A percentile compares a stretch with the other conserved stretches of the same genome.
Evolutionary conservation across 306 rosid species (phyloP).

Genomic region (Carpinus fangiana): DNA sequence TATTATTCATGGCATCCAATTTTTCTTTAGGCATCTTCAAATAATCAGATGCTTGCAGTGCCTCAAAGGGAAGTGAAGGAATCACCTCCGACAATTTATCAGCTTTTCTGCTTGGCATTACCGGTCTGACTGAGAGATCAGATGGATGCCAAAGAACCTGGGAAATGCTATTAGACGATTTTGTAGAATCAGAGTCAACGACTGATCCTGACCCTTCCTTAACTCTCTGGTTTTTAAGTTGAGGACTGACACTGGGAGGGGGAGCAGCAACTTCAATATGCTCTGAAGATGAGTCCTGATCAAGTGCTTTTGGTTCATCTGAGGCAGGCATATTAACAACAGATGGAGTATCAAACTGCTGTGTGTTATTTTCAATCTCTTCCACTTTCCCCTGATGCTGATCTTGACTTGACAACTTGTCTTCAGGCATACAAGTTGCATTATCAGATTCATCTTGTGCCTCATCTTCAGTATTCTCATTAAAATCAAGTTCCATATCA

Average conservation of each 20-base stretch:
- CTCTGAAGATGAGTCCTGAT: slow-evolving; percentile 66
- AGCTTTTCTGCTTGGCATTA: slow-evolving; percentile 91
- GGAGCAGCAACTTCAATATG: slow-evolving; percentile 51
- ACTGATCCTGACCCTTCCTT: slow-evolving; percentile 72
- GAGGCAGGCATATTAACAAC: slow-evolving; percentile 42
- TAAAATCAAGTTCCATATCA: slow-evolving; percentile 97
- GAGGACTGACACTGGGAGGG: slow-evolving; percentile 77
- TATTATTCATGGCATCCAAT: slow-evolving; percentile 59
- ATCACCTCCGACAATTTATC: slow-evolving; percentile 68
- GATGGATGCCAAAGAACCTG: slow-evolving; percentile 89
- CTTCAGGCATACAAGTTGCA: slow-evolving; percentile 46
- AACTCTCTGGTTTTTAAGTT: slow-evolving; percentile 59
- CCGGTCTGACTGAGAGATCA: slow-evolving; percentile 97
- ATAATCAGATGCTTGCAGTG: slow-evolving; percentile 74
- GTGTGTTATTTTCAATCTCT: slow-evolving; percentile 49
- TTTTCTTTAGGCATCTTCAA: slow-evolving; percentile 80
- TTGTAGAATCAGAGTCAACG: slow-evolving; percentile 60
- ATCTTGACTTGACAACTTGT: slow-evolving; percentile 43
- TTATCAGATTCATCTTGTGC: slow-evolving; percentile 73
- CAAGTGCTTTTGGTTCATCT: slow-evolving; percentile 48
- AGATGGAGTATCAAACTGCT: slow-evolving; percentile 49
- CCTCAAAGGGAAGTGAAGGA: slow-evolving; percentile 92
- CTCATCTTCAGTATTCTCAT: slow-evolving; percentile 87
- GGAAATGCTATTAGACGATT: slow-evolving; percentile 54
- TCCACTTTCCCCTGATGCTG: slow-evolving; percentile 55